These are phyloP conservation scores for Niveomyces coronatus DNA, from an alignment of 2,329 filamentous ascomycete genomes.

Conservation along the genomic window DNA sequence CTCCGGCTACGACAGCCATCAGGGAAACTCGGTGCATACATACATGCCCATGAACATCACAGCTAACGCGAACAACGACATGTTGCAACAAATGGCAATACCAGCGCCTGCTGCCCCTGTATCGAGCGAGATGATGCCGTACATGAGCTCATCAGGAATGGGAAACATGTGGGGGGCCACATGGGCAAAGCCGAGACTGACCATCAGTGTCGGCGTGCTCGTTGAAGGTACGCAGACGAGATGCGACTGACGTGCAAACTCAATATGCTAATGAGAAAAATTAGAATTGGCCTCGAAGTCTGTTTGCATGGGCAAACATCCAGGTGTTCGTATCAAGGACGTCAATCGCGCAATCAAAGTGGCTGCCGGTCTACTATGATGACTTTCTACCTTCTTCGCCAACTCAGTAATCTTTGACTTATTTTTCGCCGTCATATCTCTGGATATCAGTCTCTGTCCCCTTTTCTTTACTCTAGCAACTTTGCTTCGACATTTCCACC, in stretches of 20 bases:
- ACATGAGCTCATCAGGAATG: constrained; percentile 6
- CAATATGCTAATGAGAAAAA: neutral
- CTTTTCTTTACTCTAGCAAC: neutral
- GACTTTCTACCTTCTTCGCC: neutral
- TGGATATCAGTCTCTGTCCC: neutral
- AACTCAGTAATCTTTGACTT: neutral
- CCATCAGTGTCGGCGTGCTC: constrained; percentile 24
- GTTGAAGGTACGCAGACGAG: constrained; percentile 21
- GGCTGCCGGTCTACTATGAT: constrained; percentile 13
- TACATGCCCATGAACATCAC: neutral
- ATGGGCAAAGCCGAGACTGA: constrained; percentile 23
- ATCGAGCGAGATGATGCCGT: constrained; percentile 1
- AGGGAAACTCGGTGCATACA: neutral
- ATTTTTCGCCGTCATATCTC: neutral
- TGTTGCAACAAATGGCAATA: constrained; percentile 1
- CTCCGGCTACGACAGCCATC: constrained; percentile 1
- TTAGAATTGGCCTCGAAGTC: constrained; percentile 26
- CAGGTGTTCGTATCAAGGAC: constrained; percentile 29
- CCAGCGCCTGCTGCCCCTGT: constrained; percentile 2
- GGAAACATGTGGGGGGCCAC: constrained; percentile 10
- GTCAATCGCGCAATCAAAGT: constrained; percentile 23
- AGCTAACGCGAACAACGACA: neutral
- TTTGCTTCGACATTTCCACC: too few relatives aligned
- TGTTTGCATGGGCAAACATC: constrained; percentile 29
- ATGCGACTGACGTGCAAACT: too few relatives aligned